Evolutionary conservation across 495 filamentous ascomycete species (phyloP).

Genomic region (Chaetomium tenue): DNA sequence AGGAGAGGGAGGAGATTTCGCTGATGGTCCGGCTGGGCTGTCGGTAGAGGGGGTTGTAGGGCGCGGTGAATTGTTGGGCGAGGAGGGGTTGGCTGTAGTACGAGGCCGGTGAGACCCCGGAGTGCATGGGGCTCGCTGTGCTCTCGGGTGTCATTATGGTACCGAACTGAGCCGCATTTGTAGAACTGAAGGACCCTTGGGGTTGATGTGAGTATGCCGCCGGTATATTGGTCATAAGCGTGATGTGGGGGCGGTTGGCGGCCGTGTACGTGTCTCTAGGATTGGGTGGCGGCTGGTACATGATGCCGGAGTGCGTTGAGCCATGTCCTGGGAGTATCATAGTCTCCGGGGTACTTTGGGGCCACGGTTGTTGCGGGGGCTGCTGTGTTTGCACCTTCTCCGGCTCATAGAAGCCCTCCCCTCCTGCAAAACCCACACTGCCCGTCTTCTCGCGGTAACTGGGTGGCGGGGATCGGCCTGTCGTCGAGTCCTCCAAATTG

Average conservation of each 20-base stretch:
- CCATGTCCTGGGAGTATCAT: background rate
- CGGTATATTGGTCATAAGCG: slow-evolving; percentile 15
- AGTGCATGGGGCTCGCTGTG: slow-evolving; percentile 31
- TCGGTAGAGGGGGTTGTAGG: slow-evolving; percentile 36
- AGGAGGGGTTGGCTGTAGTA: slow-evolving; percentile 44
- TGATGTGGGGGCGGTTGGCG: slow-evolving; percentile 6
- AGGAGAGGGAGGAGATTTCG: slow-evolving; percentile 52
- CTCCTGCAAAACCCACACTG: slow-evolving; percentile 1
- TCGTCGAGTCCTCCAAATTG: slow-evolving; percentile 23
- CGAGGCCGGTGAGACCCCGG: slow-evolving; percentile 28
- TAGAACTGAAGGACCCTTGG: slow-evolving; percentile 36
- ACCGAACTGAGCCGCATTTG: slow-evolving; percentile 35
- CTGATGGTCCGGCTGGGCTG: slow-evolving; percentile 37
- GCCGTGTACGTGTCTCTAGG: slow-evolving; percentile 2
- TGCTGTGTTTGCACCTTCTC: slow-evolving; percentile 28
- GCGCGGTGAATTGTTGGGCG: slow-evolving; percentile 37
- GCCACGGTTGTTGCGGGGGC: slow-evolving; percentile 13
- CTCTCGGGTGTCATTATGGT: slow-evolving; percentile 24
- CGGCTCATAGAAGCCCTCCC: slow-evolving; percentile 32
- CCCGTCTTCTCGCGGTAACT: slow-evolving; percentile 37
- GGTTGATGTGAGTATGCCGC: slow-evolving; percentile 20
- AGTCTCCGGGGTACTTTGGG: background rate
- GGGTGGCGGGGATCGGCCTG: slow-evolving; percentile 29
- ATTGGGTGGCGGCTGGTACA: slow-evolving; percentile 8
- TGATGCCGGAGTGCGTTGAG: background rate